phyloP scores from a whole-genome alignment of 371 early-diverging fungal genomes.

The Mortierella sp. region DNA sequence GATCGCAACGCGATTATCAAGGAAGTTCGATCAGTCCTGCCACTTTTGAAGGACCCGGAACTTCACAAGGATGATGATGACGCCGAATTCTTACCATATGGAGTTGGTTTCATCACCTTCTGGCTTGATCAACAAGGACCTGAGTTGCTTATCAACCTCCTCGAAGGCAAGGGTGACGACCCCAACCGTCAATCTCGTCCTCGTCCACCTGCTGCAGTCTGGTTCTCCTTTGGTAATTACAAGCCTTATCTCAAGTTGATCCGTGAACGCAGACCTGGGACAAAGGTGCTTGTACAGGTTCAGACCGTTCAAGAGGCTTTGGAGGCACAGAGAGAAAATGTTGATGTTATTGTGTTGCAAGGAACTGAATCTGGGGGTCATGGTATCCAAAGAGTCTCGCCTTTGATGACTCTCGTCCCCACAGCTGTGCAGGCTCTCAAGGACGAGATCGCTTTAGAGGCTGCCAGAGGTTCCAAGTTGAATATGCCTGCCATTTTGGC shows the following conservation, averaged over 20 bases:
- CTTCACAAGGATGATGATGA: not conserved
- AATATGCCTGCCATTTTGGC: constrained; percentile 72
- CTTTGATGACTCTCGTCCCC: constrained; percentile 50
- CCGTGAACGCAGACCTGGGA: constrained; percentile 35
- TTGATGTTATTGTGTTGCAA: constrained; percentile 58
- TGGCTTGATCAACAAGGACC: constrained; percentile 45
- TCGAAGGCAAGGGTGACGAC: constrained; percentile 24
- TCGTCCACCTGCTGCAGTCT: constrained; percentile 56
- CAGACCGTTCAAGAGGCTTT: constrained; percentile 56
- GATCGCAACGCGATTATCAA: constrained; percentile 30
- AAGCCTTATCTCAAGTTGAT: constrained; percentile 40
- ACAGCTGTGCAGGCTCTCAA: constrained; percentile 33
- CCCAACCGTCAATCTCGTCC: constrained; percentile 9
- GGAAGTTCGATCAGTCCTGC: constrained; percentile 25
- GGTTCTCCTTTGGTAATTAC: constrained; percentile 62
- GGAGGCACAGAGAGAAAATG: constrained; percentile 41
- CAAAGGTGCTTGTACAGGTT: constrained; percentile 58
- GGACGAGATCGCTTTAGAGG: not conserved
- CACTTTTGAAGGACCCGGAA: constrained; percentile 11
- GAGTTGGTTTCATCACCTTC: constrained; percentile 57
- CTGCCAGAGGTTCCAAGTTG: not conserved
- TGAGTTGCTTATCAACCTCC: constrained; percentile 29
- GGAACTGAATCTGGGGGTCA: constrained; percentile 62
- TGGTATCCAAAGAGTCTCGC: constrained; percentile 41
- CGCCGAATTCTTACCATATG: constrained; percentile 38